A percentile compares a stretch with the other conserved stretches of the same genome.
phyloP scores from a whole-genome alignment of 2,329 filamentous ascomycete species.

The Arthrobotrys megalospora region DNA sequence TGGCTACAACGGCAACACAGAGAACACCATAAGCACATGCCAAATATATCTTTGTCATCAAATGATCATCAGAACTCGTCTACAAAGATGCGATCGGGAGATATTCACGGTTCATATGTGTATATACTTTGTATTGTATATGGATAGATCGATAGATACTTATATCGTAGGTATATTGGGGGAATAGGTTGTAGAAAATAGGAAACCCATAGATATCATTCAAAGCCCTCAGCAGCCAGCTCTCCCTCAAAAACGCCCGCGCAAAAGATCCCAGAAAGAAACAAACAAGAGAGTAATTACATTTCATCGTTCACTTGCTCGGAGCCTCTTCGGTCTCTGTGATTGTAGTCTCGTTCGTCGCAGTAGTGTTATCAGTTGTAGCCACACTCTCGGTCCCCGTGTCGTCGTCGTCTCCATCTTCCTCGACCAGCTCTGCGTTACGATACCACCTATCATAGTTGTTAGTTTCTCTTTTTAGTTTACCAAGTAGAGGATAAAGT shows the following conservation, averaged over 20 bases:
- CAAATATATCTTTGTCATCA: not conserved
- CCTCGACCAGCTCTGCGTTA: slow-evolving; percentile 93
- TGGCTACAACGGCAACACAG: slow-evolving; percentile 53
- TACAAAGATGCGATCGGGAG: not conserved
- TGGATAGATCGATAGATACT: not conserved
- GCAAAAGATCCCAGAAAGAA: slow-evolving; percentile 10
- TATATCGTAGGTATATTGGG: not conserved
- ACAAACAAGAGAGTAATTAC: slow-evolving; percentile 22
- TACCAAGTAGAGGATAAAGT: not conserved
- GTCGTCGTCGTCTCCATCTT: slow-evolving; percentile 65
- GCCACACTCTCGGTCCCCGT: slow-evolving; percentile 22
- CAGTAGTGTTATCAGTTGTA: slow-evolving; percentile 21
- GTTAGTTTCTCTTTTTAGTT: slow-evolving; percentile 1
- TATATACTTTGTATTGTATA: not conserved
- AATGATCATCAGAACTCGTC: not conserved
- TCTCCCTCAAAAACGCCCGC: slow-evolving; percentile 36
- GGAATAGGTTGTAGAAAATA: not conserved
- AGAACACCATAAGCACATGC: slow-evolving; percentile 27
- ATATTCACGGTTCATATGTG: not conserved
- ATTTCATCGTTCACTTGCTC: slow-evolving; percentile 25
- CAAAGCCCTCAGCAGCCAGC: not conserved
- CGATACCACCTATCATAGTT: slow-evolving; percentile 80
- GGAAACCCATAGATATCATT: not conserved
- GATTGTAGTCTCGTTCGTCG: slow-evolving; percentile 34
- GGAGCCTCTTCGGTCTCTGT: slow-evolving; percentile 56